A percentile compares a stretch with the other conserved stretches of the same genome.
Evolutionary conservation across 129 eudicot species (phyloP).

Genomic region (carrot (Daucus carota)): DNA sequence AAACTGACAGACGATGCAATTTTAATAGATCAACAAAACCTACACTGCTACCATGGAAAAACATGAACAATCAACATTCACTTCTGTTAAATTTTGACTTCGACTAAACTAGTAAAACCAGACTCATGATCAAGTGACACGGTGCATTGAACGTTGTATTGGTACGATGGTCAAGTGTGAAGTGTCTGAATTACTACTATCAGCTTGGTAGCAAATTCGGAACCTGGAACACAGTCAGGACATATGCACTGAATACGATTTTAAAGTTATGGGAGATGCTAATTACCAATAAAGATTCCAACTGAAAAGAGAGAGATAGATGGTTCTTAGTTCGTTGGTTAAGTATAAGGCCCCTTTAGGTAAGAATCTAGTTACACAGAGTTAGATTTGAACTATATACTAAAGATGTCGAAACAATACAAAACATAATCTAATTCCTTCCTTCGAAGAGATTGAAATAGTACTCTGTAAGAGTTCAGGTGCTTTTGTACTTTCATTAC

Average conservation of each 20-base stretch:
- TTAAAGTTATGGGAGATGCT: neutral
- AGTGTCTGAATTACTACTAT: neutral
- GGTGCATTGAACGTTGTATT: neutral
- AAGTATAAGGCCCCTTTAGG: neutral
- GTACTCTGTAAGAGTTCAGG: constrained; percentile 6
- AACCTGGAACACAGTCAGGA: neutral
- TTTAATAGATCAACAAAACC: too few relatives aligned
- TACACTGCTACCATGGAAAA: too few relatives aligned
- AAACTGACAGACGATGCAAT: too few relatives aligned
- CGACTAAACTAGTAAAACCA: too few relatives aligned
- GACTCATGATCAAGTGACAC: too few relatives aligned
- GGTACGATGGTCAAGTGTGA: neutral
- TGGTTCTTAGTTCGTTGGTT: neutral
- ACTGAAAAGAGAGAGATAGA: neutral
- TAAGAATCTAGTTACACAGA: neutral
- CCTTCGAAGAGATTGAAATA: neutral
- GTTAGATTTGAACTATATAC: neutral
- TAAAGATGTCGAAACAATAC: neutral
- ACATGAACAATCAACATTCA: neutral
- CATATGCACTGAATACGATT: neutral
- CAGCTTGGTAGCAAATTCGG: neutral
- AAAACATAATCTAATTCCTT: constrained; percentile 12
- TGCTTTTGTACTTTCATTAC: constrained; percentile 4
- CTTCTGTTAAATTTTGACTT: too few relatives aligned
- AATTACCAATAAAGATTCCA: too few relatives aligned